Evolutionary conservation across 129 eudicot genomes (phyloP).

Genomic region (Sambucus nigra): DNA sequence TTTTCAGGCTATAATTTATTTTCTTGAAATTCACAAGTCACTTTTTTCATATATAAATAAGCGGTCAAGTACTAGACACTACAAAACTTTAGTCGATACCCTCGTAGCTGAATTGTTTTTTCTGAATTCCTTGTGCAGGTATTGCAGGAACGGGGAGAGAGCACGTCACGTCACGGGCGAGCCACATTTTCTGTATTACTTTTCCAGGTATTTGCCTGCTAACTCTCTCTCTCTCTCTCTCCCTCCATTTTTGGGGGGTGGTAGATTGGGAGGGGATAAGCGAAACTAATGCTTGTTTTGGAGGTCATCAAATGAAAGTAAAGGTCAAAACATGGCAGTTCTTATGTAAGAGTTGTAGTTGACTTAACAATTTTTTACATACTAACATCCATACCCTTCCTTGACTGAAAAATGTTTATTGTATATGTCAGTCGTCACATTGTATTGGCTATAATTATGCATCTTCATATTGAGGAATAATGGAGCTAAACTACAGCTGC

Average conservation of each 20-base stretch:
- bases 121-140: constrained; percentile 46
- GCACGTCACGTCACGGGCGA: constrained; percentile 99
- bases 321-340: background rate
- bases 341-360: background rate
- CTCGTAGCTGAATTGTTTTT: constrained; percentile 4
- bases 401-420: background rate
- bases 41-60: too few species aligned
- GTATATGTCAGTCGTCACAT: background rate
- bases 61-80: too few species aligned
- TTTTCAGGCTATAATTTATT: too few species aligned
- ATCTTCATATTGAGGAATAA: background rate
- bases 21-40: too few species aligned
- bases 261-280: too few species aligned
- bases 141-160: constrained; percentile 97
- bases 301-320: background rate
- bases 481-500: background rate
- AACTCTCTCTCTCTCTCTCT: background rate
- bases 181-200: constrained; percentile 97
- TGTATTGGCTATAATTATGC: background rate
- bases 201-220: constrained; percentile 59
- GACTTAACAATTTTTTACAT: background rate
- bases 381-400: background rate
- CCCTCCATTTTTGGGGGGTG: too few species aligned
- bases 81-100: background rate
- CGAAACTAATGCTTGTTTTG: background rate